Evolutionary conservation across 371 early-diverging fungal species (phyloP).

Genomic region (Mortierella sp.): DNA sequence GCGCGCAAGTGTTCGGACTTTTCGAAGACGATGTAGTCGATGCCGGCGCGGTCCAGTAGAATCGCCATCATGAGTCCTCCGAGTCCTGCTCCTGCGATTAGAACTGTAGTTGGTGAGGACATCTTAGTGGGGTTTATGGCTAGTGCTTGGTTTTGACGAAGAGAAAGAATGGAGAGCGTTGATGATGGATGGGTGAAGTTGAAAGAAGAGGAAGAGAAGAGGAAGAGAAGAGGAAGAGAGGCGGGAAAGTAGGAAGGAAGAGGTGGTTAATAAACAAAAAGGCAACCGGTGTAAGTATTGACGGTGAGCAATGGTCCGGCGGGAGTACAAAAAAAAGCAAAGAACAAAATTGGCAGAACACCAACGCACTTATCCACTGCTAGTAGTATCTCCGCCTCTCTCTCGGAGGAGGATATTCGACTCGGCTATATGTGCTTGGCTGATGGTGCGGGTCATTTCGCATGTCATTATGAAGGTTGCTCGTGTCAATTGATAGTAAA

Average conservation of each 20-base stretch:
- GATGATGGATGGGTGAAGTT: not conserved
- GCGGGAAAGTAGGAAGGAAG: not conserved
- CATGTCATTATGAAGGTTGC: too few species aligned
- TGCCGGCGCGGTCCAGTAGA: conserved; percentile 21
- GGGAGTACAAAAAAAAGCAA: too few species aligned
- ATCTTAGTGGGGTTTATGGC: not conserved
- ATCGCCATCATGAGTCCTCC: conserved; percentile 19
- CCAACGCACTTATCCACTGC: not conserved
- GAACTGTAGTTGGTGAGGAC: conserved; percentile 6
- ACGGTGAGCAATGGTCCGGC: too few species aligned
- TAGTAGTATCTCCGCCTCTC: too few species aligned
- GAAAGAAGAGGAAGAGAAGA: not conserved
- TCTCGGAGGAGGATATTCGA: too few species aligned
- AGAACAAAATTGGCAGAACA: not conserved
- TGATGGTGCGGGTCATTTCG: too few species aligned
- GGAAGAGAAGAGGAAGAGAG: not conserved
- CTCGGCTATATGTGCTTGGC: too few species aligned
- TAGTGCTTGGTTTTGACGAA: not conserved
- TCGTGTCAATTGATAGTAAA: too few species aligned
- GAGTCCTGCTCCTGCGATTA: conserved; percentile 31
- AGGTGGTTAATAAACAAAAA: not conserved
- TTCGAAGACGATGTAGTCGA: conserved; percentile 20
- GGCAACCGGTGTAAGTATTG: too few species aligned
- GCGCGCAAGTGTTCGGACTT: not conserved
- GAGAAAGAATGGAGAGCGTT: not conserved